phyloP scores from a whole-genome alignment of 176 grass and related monocot genomes.

The Miscanthus lutarioriparius region DNA sequence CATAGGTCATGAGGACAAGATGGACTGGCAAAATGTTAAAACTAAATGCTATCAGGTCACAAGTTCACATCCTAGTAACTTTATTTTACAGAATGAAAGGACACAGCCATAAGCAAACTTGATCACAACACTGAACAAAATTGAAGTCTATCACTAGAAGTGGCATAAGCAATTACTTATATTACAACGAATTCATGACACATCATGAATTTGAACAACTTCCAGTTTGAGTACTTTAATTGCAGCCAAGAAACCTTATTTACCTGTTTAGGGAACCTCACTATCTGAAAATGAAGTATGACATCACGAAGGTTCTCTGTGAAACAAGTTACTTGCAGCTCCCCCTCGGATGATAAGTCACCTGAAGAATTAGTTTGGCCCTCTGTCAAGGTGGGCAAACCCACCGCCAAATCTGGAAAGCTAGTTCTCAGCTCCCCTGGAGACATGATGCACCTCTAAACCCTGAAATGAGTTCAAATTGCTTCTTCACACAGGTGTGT shows the following conservation, averaged over 20 bases:
- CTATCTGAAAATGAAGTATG: slow-evolving; percentile 79
- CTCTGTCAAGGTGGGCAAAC: not conserved
- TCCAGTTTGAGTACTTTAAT: not conserved
- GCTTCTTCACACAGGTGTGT: not conserved
- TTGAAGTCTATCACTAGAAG: not conserved
- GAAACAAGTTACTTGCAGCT: slow-evolving; percentile 66
- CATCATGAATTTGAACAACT: not conserved
- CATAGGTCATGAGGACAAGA: not conserved
- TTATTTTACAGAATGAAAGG: slow-evolving; percentile 2
- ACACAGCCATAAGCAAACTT: not conserved
- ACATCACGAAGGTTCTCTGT: slow-evolving; percentile 81
- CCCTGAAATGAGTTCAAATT: not conserved
- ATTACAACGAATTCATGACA: not conserved
- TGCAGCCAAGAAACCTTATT: not conserved
- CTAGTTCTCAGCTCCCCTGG: slow-evolving; percentile 47
- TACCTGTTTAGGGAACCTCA: slow-evolving; percentile 84
- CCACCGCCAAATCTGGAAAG: slow-evolving; percentile 43
- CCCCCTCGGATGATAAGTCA: slow-evolving; percentile 29
- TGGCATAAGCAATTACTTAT: not conserved
- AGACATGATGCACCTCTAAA: slow-evolving; percentile 41
- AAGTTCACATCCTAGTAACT: not conserved
- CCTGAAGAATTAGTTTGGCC: slow-evolving; percentile 31
- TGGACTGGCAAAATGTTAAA: not conserved
- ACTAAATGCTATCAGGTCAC: not conserved
- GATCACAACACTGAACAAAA: not conserved